Base-by-base conservation (phyloP, 768 basidiomycete species). In the Hygrophorus pudorinus region DNA sequence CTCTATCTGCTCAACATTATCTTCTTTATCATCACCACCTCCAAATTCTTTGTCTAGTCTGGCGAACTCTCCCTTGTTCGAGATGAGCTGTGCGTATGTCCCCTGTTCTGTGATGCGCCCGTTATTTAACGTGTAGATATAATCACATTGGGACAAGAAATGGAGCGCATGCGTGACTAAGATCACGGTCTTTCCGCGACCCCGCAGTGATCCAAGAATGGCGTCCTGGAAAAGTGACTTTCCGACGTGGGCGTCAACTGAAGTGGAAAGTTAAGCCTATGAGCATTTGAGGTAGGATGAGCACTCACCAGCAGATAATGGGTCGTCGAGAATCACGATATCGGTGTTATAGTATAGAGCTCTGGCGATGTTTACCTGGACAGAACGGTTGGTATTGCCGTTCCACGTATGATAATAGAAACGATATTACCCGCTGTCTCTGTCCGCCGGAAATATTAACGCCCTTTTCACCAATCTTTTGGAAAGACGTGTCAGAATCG, bases 121-220 rank as follows among this genome's bases (percentile, higher is more conserved):
- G 29, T 89, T 78, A 10, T 73, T 71, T 43, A 96, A 64, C 20
- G 80, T 79, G 56, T 81, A 80, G 56, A 96, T 83, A 57, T 87
- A 85, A 59, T 94, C 89, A 18, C 87, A 85, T 44, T 83, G 70
- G 1, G 85, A 82, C 16, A 96, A 72, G 66, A 93, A 86, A 61
- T 94, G 90, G 7, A 94, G 70, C 1, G 87, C 89, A 55, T 93
- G 89, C 0, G 92, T 97, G 39, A 93, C 90, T 42, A 97, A 76
- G 35, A 97, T 68, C 18, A 86, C 74, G 10, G 92, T 92, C 59
- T 88, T 88, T 37, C 71, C 75, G 14, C 48, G 50, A 41, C 56
- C 51, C 11, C 56, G 67, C 24, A 24, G 7, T 3, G 24, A 24
- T 0, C 62, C 62, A 8, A 78, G 49, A 52, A 85, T 78, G n/a